Conservation (phyloP, 208 protist species). For the Entamoeba invadens region DNA sequence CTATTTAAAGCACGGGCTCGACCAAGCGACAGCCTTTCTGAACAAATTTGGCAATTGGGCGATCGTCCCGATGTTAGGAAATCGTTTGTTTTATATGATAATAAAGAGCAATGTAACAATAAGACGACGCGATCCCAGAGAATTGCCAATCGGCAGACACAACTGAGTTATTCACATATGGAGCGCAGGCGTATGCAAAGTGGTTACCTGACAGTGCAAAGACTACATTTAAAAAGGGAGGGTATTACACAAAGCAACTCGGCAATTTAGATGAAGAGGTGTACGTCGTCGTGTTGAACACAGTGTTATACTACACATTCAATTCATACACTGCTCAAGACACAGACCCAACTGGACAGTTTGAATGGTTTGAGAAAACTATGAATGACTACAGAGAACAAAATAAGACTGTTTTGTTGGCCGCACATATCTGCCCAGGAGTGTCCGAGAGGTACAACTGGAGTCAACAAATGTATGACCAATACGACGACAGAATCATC, state of each 20-base stretch:
- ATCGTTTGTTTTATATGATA: too few relatives aligned
- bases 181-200: neutral
- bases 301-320: neutral
- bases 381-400: neutral
- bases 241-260: neutral
- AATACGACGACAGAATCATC: neutral
- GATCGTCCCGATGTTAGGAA: neutral
- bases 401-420: neutral
- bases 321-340: neutral
- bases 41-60: neutral
- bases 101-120: too few relatives aligned
- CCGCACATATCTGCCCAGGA: neutral
- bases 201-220: neutral
- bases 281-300: neutral
- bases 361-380: neutral
- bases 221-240: neutral
- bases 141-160: neutral
- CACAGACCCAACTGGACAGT: neutral
- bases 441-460: neutral
- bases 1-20: neutral
- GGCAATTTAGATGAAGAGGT: neutral
- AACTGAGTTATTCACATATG: neutral
- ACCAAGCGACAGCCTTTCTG: neutral
- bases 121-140: neutral
- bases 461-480: neutral